Base-by-base conservation (phyloP, 768 basidiomycete species). In the Kwoniella newhampshirensis region DNA sequence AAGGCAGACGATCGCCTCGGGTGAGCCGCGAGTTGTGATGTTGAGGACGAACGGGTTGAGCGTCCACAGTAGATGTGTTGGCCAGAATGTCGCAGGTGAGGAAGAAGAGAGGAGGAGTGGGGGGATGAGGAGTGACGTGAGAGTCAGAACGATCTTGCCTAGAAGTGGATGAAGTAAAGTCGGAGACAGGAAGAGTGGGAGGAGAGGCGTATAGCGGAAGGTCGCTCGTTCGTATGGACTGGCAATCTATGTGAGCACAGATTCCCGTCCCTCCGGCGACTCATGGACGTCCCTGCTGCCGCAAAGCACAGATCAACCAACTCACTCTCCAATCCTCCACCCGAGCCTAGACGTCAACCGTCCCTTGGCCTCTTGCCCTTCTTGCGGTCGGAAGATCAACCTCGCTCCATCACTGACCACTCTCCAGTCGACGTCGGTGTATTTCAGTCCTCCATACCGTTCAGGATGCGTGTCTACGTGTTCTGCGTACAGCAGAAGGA, bases 391-490 rank as follows among this genome's bases (percentile, higher is more conserved):
- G 47, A 71, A 71, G 17, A 76, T 62, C 59, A 89, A 90, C 39
- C 78, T 79, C 1, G 91, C 86, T 3, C 96, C 96, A 75, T 98
- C 94, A 43, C 84, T 88, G 80, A 97, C 96, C 66, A 99, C 94
- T 35, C 85, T 83, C 77, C 97, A 98, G 77, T 99, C 96, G 63
- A 98, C 82, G 77, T 99, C 96, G n/a, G 96, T 98, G 73, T 98
- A 99, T 76, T 93, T 93, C 21, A 97, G 47, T 30, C 70, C 70
- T 11, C 68, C 70, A 59, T 60, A 69, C 41, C 59, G 39, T 39
- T 72, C 68, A 13, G 70, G 68, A 52, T 72, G 62, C 2, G 55
- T 39, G 44, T 72, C 70, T 50, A 72, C 64, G 28, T 69, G 63
- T 18, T 72, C 52, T 13, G 70, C 70, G 51, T 72, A 72, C 36